Base-by-base conservation (phyloP, 805 yeast genomes). In the Kodamaea leandrae region DNA sequence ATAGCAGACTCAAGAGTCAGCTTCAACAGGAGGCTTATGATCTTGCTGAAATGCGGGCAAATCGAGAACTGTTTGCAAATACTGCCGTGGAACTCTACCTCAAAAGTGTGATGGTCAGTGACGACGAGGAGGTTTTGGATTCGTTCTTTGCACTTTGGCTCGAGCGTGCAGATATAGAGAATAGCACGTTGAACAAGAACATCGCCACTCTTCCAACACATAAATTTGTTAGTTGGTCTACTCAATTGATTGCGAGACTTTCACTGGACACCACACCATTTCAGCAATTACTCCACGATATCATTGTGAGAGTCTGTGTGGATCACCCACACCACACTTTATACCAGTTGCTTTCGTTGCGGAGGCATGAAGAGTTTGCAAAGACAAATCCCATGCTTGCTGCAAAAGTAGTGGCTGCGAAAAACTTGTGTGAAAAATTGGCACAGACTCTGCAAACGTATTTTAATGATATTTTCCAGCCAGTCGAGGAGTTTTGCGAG, bases 121-220 rank as follows among this genome's bases (percentile, higher is more conserved):
- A 57, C 44, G 75, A 72, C 39, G 79, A 76, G 36, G 77, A 76
- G 44, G 83, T 78, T 37, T 64, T 83, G 20, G 95, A 87, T 54
- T 76, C 86, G 42, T 83, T 90, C 46, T 83, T 90, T 58, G 84
- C 90, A 0, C 58, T 91, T 8, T 91, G 97, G 95, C 68, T 91
- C 28, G 85, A 82, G 45, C 73, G 78, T 49, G 70, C 80, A 2
- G 55, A 58, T 4, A 68, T 69, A 24, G 71, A 60, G 1, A 82
- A 78, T 47, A 45, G 42, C 3, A 50, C 61, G 6, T 64, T 85
- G 7, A 52, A 52, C 10, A 49, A 55, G 2, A 61, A 65, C 4
- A 52, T 83, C 2, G 37, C 53, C 0, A 36, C 37, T 0, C 60
- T 86, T 14, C 84, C 95, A 0, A 68, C 76, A 10, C 67, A 69